These are phyloP conservation scores for Mycena maculata DNA, from an alignment of 768 basidiomycete species.

Conservation along the genomic window DNA sequence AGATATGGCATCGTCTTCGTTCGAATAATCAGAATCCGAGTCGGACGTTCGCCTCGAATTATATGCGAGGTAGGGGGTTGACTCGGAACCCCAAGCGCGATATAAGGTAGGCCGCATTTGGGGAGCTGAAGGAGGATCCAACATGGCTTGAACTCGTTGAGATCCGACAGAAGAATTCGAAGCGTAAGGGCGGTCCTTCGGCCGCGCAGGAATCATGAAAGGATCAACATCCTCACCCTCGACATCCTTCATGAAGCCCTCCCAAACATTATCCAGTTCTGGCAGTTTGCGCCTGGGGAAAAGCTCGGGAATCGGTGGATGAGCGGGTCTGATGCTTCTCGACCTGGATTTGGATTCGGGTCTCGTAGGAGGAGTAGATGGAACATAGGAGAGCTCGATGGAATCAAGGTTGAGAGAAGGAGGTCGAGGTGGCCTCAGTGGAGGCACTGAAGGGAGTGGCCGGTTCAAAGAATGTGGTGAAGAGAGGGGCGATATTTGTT, in stretches of 20 bases:
- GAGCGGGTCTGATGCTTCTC: slow-evolving; percentile 4
- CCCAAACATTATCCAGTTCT: slow-evolving; percentile 46
- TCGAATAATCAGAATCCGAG: slow-evolving; percentile 38
- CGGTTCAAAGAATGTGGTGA: slow-evolving; percentile 25
- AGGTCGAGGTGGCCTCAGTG: slow-evolving; percentile 45
- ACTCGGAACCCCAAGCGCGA: slow-evolving; percentile 15
- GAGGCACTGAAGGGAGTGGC: slow-evolving; percentile 31
- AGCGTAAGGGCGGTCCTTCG: neutral
- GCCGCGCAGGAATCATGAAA: neutral
- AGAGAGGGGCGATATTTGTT: neutral
- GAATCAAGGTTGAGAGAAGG: slow-evolving; percentile 41
- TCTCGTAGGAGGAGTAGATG: neutral
- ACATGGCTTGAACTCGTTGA: neutral
- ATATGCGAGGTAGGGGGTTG: slow-evolving; percentile 22
- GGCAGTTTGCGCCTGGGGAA: slow-evolving; percentile 25
- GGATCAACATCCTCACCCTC: slow-evolving; percentile 28
- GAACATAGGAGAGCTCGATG: slow-evolving; percentile 7
- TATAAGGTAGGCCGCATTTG: slow-evolving; percentile 10
- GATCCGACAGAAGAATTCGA: neutral
- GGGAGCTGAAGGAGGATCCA: slow-evolving; percentile 2
- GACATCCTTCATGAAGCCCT: slow-evolving; percentile 42
- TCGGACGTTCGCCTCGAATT: slow-evolving; percentile 17
- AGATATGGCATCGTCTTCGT: slow-evolving; percentile 39
- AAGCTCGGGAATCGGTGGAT: slow-evolving; percentile 12
- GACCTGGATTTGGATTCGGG: neutral